phyloP scores from a whole-genome alignment of 176 grass and related monocot genomes.

The Oryza coarctata region DNA sequence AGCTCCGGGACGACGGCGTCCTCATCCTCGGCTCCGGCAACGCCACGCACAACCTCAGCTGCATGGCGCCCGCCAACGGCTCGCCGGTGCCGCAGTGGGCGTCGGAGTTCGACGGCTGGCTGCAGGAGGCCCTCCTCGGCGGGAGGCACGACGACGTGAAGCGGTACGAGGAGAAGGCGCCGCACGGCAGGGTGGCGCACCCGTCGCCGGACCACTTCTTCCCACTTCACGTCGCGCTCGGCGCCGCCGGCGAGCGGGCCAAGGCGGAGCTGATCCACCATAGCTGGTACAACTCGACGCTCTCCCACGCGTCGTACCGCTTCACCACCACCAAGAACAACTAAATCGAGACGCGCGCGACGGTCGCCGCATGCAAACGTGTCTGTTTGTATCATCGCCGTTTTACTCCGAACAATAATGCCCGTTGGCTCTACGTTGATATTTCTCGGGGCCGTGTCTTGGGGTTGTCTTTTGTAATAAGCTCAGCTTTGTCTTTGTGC shows the following conservation, averaged over 20 bases:
- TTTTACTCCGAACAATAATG: no score
- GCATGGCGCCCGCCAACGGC: conserved; percentile 33
- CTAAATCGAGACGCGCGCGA: background rate
- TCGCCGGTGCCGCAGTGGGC: conserved; percentile 53
- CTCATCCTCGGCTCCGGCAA: conserved; percentile 84
- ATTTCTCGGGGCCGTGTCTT: background rate
- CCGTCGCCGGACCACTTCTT: conserved; percentile 84
- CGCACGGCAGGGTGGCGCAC: conserved; percentile 62
- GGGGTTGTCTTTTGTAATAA: no score
- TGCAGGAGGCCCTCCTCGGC: conserved; percentile 59
- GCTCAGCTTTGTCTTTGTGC: no score
- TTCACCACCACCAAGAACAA: conserved; percentile 28
- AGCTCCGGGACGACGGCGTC: conserved; percentile 60
- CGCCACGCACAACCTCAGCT: conserved; percentile 77
- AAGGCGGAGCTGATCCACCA: conserved; percentile 71
- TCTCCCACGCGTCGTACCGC: conserved; percentile 67
- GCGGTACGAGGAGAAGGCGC: conserved; percentile 55
- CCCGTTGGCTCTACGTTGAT: background rate
- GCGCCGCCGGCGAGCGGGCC: conserved; percentile 57
- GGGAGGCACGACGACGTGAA: conserved; percentile 76
- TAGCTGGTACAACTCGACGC: conserved; percentile 69
- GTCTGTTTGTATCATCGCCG: background rate
- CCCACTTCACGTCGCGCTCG: conserved; percentile 83
- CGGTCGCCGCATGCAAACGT: background rate
- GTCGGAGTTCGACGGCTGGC: conserved; percentile 75